Conservation (phyloP, 768 basidiomycete genomes). For the Rhodotorula paludigena region DNA sequence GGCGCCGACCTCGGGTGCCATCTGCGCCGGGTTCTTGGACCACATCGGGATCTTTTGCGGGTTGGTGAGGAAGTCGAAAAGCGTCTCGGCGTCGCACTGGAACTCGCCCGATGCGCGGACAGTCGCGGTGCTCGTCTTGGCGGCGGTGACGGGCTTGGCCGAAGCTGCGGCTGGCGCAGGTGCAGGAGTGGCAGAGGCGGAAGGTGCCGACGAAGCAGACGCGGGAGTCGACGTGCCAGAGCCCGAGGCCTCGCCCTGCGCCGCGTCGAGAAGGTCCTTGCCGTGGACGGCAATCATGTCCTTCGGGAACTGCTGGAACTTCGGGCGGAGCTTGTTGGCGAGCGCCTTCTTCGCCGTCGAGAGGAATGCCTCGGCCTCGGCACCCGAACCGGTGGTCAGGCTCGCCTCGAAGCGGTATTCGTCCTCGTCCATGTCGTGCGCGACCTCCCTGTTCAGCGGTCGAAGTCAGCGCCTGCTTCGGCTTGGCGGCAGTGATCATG, state of each 20-base stretch:
- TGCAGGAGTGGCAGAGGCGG: slow-evolving; percentile 1
- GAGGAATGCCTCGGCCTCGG: slow-evolving; percentile 38
- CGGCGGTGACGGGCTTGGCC: slow-evolving; percentile 12
- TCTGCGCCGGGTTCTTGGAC: slow-evolving; percentile 42
- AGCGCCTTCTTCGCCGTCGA: slow-evolving; percentile 37
- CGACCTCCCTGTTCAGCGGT: slow-evolving; percentile 35
- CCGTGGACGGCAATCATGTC: slow-evolving; percentile 41
- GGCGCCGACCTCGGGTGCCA: slow-evolving; percentile 35
- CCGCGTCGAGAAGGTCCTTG: slow-evolving; percentile 40
- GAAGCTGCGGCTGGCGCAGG: background rate
- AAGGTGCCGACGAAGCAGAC: background rate
- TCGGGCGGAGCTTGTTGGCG: slow-evolving; percentile 36
- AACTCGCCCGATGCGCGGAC: slow-evolving; percentile 40
- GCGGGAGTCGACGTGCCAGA: slow-evolving; percentile 35
- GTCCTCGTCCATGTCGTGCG: slow-evolving; percentile 44
- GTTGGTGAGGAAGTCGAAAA: slow-evolving; percentile 42
- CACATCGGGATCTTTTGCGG: slow-evolving; percentile 39
- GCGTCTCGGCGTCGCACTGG: slow-evolving; percentile 36
- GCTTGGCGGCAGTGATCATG: background rate
- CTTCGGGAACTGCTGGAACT: slow-evolving; percentile 43
- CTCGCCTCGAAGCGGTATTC: slow-evolving; percentile 41
- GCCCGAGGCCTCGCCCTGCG: slow-evolving; percentile 8
- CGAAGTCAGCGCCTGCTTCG: slow-evolving; percentile 25
- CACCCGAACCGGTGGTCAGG: slow-evolving; percentile 22
- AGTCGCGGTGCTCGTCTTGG: slow-evolving; percentile 33